phyloP scores from a whole-genome alignment of 1,139 yeast species.

The Torulaspora pretoriensis region DNA sequence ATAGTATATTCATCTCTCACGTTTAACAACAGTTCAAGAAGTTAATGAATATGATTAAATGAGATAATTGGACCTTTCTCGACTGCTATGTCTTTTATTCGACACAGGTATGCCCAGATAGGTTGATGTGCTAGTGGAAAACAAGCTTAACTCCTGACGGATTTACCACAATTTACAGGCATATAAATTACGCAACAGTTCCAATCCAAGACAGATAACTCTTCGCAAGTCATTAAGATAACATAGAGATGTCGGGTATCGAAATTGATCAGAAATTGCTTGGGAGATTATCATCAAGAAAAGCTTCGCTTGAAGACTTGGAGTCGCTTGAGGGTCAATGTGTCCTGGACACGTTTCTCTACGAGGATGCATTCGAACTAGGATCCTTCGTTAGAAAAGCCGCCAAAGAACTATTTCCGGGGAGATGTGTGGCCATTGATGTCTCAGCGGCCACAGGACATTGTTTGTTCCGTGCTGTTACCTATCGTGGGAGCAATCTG shows the following conservation, averaged over 20 bases:
- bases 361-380: conserved; percentile 27
- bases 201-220: neutral
- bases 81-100: no score
- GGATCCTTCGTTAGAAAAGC: conserved; percentile 25
- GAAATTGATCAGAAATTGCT: conserved; percentile 16
- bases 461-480: conserved; percentile 48
- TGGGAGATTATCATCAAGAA: conserved; percentile 13
- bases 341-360: conserved; percentile 19
- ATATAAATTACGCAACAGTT: neutral
- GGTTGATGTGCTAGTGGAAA: no score
- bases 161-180: neutral
- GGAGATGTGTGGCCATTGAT: conserved; percentile 46
- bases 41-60: no score
- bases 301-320: conserved; percentile 20
- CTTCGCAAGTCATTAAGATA: no score
- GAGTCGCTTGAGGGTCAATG: conserved; percentile 21
- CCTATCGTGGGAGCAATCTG: conserved; percentile 42
- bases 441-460: conserved; percentile 50
- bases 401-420: conserved; percentile 25
- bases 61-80: no score
- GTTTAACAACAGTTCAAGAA: no score
- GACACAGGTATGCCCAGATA: no score
- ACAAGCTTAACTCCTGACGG: no score
- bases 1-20: no score
- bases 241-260: neutral